Evolutionary conservation across 2,329 filamentous ascomycete species (phyloP), one percentile per base, ranked within the genome.

Genomic region (Epichloe uncinata): DNA sequence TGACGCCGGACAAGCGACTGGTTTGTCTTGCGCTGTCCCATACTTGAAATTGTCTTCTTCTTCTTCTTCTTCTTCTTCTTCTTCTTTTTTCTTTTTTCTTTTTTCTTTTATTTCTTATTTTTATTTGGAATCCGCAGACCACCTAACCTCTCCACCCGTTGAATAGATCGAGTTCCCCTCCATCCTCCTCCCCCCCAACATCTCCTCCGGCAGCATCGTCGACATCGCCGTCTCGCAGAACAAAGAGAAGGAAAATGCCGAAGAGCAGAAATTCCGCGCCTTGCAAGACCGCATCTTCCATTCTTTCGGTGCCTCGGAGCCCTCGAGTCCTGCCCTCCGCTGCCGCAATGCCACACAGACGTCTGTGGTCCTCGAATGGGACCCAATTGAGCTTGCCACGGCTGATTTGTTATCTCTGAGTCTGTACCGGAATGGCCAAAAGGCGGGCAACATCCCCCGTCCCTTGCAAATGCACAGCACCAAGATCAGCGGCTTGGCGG

Each of bases 261-360:
- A 88, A 53, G 81, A 87, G 59, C 75, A 81, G 52, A 77, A 81
- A 54, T 98, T 98, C 74, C 75, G 84, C 56, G 70, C 79, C 34
- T 84, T 98, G n/a, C 93, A 98, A 71, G 81, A 85, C 60, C 82
- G 84, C 59, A 97, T 98, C 71, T 85, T 85, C 69, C 75, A 78
- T 58, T 85, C 86, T 49, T 97, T 97, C 66, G 93, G 93, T 58
- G 80, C 86, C 57, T 74, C 79, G 53, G 83, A 87, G 51, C 93
- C 93, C 34, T 71, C 78, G 22, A 73, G 84, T 1, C 93, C 93
- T 7, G 69, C 85, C 47, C 81, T 98, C 36, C 87, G 89, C 61
- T 94, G 93, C 68, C 85, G 89, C 69, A 98, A 97, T 75, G 90
- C 91, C 50, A 98, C 93, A 1, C 93, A 98, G 69, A 98, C 93